Base-by-base conservation (phyloP, 2,329 filamentous ascomycete genomes). In the Cordyceps cicadae region DNA sequence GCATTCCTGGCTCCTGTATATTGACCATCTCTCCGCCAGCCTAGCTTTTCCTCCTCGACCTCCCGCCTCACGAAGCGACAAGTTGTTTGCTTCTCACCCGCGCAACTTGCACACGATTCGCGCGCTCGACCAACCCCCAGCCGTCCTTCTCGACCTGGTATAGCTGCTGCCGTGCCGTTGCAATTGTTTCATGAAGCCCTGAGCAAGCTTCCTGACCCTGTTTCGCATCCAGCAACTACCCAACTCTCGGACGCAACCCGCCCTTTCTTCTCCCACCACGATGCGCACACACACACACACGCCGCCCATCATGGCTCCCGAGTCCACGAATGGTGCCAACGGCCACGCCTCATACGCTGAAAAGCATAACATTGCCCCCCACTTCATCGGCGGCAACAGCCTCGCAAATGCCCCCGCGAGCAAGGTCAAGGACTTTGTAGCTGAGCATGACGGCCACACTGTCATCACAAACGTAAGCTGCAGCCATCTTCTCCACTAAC, bases 381-480 rank as follows among this genome's bases (percentile, higher is more conserved):
- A 99, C 81, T 99, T 97, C 78, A 96, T 97, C 74, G 94, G 94
- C 70, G 93, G 94, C 66, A 97, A 96, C 80, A 85, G 87, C 72
- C 78, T 99, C 65, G 86, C 86, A 65, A 88, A 88, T 72, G 94
- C 94, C 55, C 78, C 89, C 50, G 84, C 92, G 43, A 88, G 92
- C 74, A 88, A 87, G 71, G 90, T 99, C 64, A 97, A 96, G 83
- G 93, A 99, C 76, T 99, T 97, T 78, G 93, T 99, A 53, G 85
- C 89, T 57, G 81, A 83, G 63, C 83, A 96, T 75, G 90, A 92
- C 71, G 94, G 94, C 63, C 94, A 99, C 82, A 97, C 94, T 21
- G 93, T 97, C 75, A 99, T 99, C 73, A 96, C 91, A 71, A 97
- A 92, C 74, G 94, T 97, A 77, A 81, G 91, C 26, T 21, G 6